These are phyloP conservation scores for Xylaria sp. DNA, from an alignment of 2,329 filamentous ascomycete genomes.

Conservation along the genomic window DNA sequence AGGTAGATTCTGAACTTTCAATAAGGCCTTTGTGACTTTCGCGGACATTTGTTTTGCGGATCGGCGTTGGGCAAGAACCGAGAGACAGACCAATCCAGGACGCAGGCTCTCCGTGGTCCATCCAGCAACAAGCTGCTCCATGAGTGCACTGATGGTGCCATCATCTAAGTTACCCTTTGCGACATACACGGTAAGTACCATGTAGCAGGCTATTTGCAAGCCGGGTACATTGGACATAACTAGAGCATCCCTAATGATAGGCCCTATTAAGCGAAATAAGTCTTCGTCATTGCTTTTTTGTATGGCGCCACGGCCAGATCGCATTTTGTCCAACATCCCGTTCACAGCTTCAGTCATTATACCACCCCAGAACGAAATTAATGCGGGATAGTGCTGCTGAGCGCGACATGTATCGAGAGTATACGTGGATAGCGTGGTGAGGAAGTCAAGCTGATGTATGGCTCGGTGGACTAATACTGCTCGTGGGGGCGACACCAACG, in stretches of 20 bases:
- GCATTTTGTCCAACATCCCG: constrained; percentile 79
- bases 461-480: constrained; percentile 86
- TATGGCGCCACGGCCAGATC: constrained; percentile 78
- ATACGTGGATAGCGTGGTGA: constrained; percentile 80
- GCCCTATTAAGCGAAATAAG: constrained; percentile 71
- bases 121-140: constrained; percentile 85
- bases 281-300: constrained; percentile 85
- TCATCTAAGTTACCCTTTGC: constrained; percentile 85
- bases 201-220: constrained; percentile 87
- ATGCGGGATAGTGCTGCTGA: constrained; percentile 77
- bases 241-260: constrained; percentile 81
- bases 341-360: constrained; percentile 87
- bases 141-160: constrained; percentile 81
- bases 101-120: constrained; percentile 79
- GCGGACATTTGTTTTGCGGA: constrained; percentile 74
- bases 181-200: constrained; percentile 87
- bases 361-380: constrained; percentile 91
- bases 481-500: constrained; percentile 79
- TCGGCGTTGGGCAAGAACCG: constrained; percentile 83
- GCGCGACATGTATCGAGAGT: constrained; percentile 77
- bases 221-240: constrained; percentile 79
- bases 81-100: constrained; percentile 80
- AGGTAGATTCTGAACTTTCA: constrained; percentile 71
- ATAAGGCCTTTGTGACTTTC: constrained; percentile 74
- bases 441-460: constrained; percentile 79